Base-by-base conservation (phyloP, 2,329 filamentous ascomycete species). In the Hirsutella thompsonii region DNA sequence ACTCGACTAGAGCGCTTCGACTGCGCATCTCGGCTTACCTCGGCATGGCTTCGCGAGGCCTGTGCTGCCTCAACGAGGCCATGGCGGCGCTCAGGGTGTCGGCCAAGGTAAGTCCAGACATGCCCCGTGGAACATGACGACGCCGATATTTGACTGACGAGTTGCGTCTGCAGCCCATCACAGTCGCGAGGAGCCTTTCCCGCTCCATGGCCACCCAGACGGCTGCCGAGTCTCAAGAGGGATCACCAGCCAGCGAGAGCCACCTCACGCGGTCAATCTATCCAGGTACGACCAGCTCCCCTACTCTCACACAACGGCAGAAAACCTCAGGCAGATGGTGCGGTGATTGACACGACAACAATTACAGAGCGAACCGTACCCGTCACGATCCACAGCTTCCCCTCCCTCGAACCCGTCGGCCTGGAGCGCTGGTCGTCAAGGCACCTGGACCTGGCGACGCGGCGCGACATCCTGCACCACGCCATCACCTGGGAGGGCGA, bases 401-500 rank as follows among this genome's bases (percentile, higher is more conserved):
- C 92, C 29, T 76, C 79, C 10, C 79, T 95, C 63, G 88, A 95
- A 62, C 92, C 92, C 20, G 68, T 79, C 38, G 70, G 77, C 39
- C 82, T 93, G 60, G 77, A 85, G 57, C 65, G 76, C 53, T 96
- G 89, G 69, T 80, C 83, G 33, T 69, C 79, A 45, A 83, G 84
- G 54, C 87, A 95, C 62, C 82, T 98, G 36, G 69, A 84, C 56
- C 76, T 96, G 28, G 92, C 92, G 3, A 73, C 94, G 37, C 83
- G 92, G 44, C 81, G 83, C 59, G 92, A 98, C 61, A 79, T 98
- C 49, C 79, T 98, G 41, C 90, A 98, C 67, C 79, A 86, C 48
- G 92, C 92, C 44, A 78, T 98, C 44, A 67, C 94, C 52, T 96
- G 83, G 70, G 92, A 98, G 67, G 92, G 85, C 50, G 90, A 96